phyloP scores from a whole-genome alignment of 305 asterid species.

The Ajuga reptans region DNA sequence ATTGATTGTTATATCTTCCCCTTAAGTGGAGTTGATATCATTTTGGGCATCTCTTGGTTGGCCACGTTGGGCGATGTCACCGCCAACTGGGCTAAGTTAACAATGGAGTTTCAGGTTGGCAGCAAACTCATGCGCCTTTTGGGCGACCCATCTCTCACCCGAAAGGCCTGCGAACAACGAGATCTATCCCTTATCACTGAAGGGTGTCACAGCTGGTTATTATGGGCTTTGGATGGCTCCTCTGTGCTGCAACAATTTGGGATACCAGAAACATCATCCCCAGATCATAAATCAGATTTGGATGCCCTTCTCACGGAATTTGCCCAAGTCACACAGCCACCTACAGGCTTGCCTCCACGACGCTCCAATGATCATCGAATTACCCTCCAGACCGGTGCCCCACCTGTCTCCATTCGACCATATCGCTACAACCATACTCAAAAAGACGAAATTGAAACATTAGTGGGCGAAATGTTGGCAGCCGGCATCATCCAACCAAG shows the following conservation, averaged over 20 bases:
- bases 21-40: background rate
- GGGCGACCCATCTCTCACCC: background rate
- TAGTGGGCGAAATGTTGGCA: background rate
- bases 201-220: too few relatives aligned
- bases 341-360: background rate
- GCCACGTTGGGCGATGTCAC: background rate
- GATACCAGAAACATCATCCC: too few relatives aligned
- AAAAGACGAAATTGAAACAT: background rate
- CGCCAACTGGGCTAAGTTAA: background rate
- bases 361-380: background rate
- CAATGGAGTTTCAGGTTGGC: background rate
- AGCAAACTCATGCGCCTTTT: fast-evolving
- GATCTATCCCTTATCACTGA: background rate
- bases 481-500: background rate
- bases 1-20: background rate
- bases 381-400: background rate
- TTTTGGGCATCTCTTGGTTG: background rate
- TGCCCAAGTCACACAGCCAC: background rate
- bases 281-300: background rate
- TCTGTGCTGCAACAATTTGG: too few relatives aligned
- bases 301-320: background rate
- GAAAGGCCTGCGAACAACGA: background rate
- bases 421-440: background rate
- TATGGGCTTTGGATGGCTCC: background rate
- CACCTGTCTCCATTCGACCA: background rate